Evolutionary conservation across 805 yeast species (phyloP), one percentile per base, ranked within the genome.

Genomic region (Metschnikowia aberdeeniae): DNA sequence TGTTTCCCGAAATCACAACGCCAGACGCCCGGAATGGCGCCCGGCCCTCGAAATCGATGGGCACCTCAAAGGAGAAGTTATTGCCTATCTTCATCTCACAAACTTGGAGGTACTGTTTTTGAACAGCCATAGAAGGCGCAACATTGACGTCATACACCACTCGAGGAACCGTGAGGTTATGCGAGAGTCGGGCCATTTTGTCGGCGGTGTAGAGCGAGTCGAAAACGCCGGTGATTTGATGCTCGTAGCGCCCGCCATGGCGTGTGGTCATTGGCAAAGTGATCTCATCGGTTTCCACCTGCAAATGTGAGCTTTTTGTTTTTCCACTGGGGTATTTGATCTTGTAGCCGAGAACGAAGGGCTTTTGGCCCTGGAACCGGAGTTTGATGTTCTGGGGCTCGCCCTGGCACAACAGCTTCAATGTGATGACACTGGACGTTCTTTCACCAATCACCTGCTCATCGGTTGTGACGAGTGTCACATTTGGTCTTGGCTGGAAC

Each of bases 301-400:
- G 54, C 62, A 71, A 59, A 9, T 64, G 55, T 31, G 70, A 52
- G 1, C 55, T 30, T 42, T 68, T 80, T 4, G 59, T 40, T 28
- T 59, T 63, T 0, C 88, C 88, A 55, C 66, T 70, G 6, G 93
- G 90, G 33, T 73, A 64, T 24, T 66, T 66, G 12, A 85, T 63
- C n/a, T 78, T 76, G 60, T 89, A 88, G 33, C 78, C 80, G 22
- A 89, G 66, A n/a, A 76, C 63, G 52, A 88, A 88, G 20, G 92
- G 90, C 1, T 82, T 72, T 5, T 76, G 63, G 1, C 89, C 92
- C 33, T 64, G 65, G 30, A 85, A 61, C 2, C 72, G 59, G 29
- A 86, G 44, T 6, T 51, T 54, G 8, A 67, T 54, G 14, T 54
- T 52, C 30, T 62, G 58, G 2, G 45, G 42, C 28, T 67, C 60